Percentiles rank a stretch among this genome's conserved stretches.
Evolutionary conservation across 2,329 filamentous ascomycete genomes (phyloP).

Genomic region (Pochonia chlamydosporia): DNA sequence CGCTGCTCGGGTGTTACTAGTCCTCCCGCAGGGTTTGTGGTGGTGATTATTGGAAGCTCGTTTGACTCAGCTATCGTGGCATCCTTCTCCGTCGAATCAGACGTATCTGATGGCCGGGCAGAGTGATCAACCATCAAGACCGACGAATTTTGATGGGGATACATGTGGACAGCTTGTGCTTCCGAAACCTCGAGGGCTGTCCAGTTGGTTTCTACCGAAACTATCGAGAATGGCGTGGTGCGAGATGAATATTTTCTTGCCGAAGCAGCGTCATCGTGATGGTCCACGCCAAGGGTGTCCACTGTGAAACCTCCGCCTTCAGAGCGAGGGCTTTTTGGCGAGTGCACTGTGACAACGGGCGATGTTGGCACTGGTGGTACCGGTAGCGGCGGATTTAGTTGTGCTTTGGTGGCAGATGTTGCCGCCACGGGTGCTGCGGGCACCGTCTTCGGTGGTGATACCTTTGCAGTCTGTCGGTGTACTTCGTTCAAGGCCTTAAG

Average conservation of each 20-base stretch:
- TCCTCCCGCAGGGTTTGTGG: slow-evolving; percentile 31
- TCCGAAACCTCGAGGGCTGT: slow-evolving; percentile 60
- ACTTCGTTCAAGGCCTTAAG: slow-evolving; percentile 47
- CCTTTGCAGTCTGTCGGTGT: slow-evolving; percentile 11
- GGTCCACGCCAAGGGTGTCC: slow-evolving; percentile 37
- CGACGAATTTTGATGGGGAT: slow-evolving; percentile 59
- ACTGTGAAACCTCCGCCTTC: not conserved
- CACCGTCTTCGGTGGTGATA: not conserved
- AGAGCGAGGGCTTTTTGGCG: slow-evolving; percentile 2
- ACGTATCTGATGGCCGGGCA: slow-evolving; percentile 41
- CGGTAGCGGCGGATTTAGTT: not conserved
- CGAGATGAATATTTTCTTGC: slow-evolving; percentile 48
- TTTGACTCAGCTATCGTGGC: slow-evolving; percentile 15
- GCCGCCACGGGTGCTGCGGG: not conserved
- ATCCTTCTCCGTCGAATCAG: slow-evolving; percentile 26
- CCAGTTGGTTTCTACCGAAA: slow-evolving; percentile 55
- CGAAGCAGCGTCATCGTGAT: slow-evolving; percentile 48
- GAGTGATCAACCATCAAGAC: slow-evolving; percentile 55
- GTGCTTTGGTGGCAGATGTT: not conserved
- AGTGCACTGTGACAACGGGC: not conserved
- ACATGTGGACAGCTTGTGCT: slow-evolving; percentile 56
- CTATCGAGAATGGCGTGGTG: slow-evolving; percentile 57
- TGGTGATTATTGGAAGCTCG: slow-evolving; percentile 30
- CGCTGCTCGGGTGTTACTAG: slow-evolving; percentile 45
- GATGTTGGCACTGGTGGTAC: not conserved